Conservation (phyloP, 345 rosid species). For the Trapa bicornis region DNA sequence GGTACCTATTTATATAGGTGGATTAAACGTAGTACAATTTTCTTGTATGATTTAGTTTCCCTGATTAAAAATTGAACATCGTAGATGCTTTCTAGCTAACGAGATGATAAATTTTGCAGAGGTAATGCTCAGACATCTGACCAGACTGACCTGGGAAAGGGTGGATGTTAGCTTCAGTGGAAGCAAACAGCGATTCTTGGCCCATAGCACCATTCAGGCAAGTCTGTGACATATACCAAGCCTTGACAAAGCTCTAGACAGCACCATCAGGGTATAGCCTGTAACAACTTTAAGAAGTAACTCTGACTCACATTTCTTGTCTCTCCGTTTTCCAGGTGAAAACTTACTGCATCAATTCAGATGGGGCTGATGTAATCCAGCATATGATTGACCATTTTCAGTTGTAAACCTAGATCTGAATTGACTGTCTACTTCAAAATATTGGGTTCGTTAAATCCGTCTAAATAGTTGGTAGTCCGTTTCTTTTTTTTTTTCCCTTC, state of each 20-base stretch:
- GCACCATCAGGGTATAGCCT: background rate
- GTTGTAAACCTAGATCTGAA: conserved; percentile 10
- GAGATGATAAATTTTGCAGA: conserved; percentile 25
- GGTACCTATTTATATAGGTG: no score
- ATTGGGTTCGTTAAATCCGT: background rate
- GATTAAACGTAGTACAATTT: no score
- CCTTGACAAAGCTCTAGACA: background rate
- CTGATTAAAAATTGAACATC: no score
- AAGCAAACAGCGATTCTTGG: conserved; percentile 45
- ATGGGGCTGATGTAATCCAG: conserved; percentile 71
- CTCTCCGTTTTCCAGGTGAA: conserved; percentile 45
- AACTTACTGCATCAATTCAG: conserved; percentile 37
- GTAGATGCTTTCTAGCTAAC: background rate
- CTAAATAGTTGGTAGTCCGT: background rate
- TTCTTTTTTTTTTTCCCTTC: no score
- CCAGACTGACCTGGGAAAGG: conserved; percentile 63
- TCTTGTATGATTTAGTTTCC: no score
- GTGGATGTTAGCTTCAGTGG: conserved; percentile 71
- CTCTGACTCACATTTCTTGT: background rate
- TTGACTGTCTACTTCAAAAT: background rate
- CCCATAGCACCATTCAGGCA: conserved; percentile 78
- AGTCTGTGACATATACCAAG: conserved; percentile 11
- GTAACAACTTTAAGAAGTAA: background rate
- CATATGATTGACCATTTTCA: conserved; percentile 68
- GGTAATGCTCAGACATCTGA: conserved; percentile 59